A percentile compares a stretch with the other conserved stretches of the same genome.
These are phyloP conservation scores for Sequoiadendron giganteum DNA, from an alignment of 75 land plant genomes.

Conservation along the genomic window DNA sequence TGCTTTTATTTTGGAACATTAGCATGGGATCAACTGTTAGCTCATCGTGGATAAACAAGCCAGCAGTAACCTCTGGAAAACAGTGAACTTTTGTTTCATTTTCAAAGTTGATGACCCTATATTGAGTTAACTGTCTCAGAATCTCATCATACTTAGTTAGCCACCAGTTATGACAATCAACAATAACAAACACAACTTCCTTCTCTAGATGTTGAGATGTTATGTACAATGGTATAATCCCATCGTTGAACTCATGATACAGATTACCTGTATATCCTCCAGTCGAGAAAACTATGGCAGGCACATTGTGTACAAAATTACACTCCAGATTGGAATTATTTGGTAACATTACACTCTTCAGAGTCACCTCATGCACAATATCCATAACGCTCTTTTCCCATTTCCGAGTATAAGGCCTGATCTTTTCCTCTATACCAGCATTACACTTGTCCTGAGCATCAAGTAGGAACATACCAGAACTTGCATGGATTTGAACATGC, in stretches of 20 bases:
- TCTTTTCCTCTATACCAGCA: conserved; percentile 21
- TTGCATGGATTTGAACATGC: conserved; percentile 9
- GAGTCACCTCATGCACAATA: conserved; percentile 34
- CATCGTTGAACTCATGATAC: conserved; percentile 67
- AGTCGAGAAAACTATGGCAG: conserved; percentile 55
- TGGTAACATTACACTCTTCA: conserved; percentile 8
- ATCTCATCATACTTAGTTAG: conserved; percentile 39
- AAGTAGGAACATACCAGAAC: not conserved
- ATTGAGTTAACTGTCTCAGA: conserved; percentile 22
- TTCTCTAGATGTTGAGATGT: conserved; percentile 33
- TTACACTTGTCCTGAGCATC: not conserved
- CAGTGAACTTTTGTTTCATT: conserved; percentile 42
- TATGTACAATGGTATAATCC: conserved; percentile 64
- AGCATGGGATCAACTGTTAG: conserved; percentile 48
- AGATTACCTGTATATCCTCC: conserved; percentile 72
- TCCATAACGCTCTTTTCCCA: conserved; percentile 43
- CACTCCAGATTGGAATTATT: conserved; percentile 18
- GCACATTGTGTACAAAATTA: conserved; percentile 43
- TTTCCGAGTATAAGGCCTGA: conserved; percentile 45
- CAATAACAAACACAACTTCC: conserved; percentile 36
- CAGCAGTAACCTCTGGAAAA: conserved; percentile 66
- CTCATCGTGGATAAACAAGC: conserved; percentile 68
- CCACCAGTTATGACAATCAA: conserved; percentile 49
- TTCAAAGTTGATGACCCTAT: conserved; percentile 38
- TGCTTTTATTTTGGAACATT: conserved; percentile 35